Evolutionary conservation across 1,284 basidiomycete genomes (phyloP).

Genomic region (Pascua guehoae): DNA sequence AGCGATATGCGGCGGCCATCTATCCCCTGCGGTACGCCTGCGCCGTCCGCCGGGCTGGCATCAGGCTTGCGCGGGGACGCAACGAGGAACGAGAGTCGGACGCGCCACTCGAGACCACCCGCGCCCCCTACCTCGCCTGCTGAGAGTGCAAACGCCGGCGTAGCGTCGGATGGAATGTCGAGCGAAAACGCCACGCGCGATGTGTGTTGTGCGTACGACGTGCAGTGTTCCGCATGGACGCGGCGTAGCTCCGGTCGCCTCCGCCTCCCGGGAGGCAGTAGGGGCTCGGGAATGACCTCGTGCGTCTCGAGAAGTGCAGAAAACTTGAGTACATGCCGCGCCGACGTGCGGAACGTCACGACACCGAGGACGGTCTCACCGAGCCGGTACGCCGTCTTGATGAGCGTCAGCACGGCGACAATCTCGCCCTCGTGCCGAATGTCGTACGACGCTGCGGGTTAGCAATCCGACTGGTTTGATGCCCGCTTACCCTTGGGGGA

Average conservation of each 20-base stretch:
- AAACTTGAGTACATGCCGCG: constrained; percentile 54
- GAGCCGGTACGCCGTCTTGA: constrained; percentile 80
- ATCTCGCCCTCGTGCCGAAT: constrained; percentile 83
- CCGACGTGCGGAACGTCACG: constrained; percentile 58
- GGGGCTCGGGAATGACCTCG: constrained; percentile 64
- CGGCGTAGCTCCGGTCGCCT: constrained; percentile 45
- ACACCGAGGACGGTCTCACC: constrained; percentile 85
- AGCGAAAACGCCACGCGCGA: constrained; percentile 75
- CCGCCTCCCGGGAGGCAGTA: constrained; percentile 50
- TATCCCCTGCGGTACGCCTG: no score
- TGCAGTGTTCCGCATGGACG: constrained; percentile 76
- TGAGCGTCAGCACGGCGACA: constrained; percentile 83
- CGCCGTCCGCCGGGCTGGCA: no score
- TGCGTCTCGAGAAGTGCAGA: constrained; percentile 80
- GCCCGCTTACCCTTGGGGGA: constrained; percentile 69
- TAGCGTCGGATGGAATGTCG: constrained; percentile 83
- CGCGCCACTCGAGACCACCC: constrained; percentile 81
- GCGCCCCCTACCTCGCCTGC: constrained; percentile 45
- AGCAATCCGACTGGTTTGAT: constrained; percentile 5
- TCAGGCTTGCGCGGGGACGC: constrained; percentile 53
- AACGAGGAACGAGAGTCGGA: constrained; percentile 75
- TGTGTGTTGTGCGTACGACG: constrained; percentile 66
- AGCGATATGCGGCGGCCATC: neutral
- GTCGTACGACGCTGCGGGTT: constrained; percentile 72
- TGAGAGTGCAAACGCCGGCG: constrained; percentile 64